phyloP scores from a whole-genome alignment of 495 filamentous ascomycete species.

The Bombardia bombarda region DNA sequence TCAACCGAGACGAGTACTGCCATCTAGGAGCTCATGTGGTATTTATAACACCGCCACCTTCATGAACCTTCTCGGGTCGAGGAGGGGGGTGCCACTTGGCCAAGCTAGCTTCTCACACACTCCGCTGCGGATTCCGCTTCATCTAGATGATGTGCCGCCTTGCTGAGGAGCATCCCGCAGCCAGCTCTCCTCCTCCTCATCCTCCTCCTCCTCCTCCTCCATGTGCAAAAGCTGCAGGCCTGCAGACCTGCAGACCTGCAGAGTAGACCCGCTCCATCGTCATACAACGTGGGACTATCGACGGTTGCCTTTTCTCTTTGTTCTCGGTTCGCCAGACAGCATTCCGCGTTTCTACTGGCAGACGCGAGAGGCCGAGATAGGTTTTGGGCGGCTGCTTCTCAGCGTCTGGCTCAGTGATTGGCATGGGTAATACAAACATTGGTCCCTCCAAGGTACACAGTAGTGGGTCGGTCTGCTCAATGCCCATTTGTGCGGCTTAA shows the following conservation, averaged over 20 bases:
- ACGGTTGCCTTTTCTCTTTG: too few species aligned
- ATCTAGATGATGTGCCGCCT: constrained; percentile 21
- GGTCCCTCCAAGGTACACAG: constrained; percentile 7
- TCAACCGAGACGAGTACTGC: constrained; percentile 1
- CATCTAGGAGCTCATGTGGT: constrained; percentile 10
- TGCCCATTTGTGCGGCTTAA: constrained; percentile 26
- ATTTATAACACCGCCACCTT: constrained; percentile 19
- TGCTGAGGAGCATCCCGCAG: constrained; percentile 15
- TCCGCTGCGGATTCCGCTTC: constrained; percentile 16
- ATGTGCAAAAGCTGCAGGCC: too few species aligned
- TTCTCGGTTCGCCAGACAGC: too few species aligned
- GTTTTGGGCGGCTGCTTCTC: too few species aligned
- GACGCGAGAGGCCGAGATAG: too few species aligned
- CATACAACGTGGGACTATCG: too few species aligned
- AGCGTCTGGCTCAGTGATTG: constrained; percentile 16
- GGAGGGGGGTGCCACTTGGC: too few species aligned
- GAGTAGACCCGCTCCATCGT: constrained; percentile 18
- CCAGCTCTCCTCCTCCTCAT: constrained; percentile 5
- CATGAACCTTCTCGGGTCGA: constrained; percentile 5
- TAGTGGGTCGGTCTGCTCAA: constrained; percentile 11
- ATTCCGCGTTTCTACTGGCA: too few species aligned
- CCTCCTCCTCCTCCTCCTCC: not conserved
- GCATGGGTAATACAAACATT: constrained; percentile 17
- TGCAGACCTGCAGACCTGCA: not conserved
- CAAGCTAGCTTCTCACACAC: constrained; percentile 6